Percentiles rank a stretch among this genome's conserved stretches.
Conservation (phyloP, 495 filamentous ascomycete genomes). For the Parathielavia appendiculata region DNA sequence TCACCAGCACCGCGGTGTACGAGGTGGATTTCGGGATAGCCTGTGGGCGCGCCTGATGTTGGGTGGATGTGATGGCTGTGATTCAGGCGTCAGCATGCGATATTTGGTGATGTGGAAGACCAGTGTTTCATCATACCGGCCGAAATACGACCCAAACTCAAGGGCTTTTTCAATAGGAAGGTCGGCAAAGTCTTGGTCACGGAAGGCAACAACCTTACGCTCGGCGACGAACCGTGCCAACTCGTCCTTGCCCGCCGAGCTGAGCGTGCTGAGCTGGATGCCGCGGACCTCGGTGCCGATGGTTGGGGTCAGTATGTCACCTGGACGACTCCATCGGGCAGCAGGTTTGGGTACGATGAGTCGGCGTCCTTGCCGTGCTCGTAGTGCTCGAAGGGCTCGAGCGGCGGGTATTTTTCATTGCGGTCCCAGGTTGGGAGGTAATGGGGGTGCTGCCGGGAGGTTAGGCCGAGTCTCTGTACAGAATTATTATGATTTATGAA, state of each 20-base stretch:
- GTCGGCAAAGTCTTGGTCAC: conserved; percentile 71
- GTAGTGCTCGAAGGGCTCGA: conserved; percentile 63
- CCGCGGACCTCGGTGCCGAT: conserved; percentile 75
- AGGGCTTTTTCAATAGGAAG: conserved; percentile 65
- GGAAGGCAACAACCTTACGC: conserved; percentile 75
- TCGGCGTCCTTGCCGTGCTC: conserved; percentile 74
- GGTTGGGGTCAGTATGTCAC: conserved; percentile 60
- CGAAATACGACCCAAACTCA: conserved; percentile 73
- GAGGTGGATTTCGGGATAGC: conserved; percentile 69
- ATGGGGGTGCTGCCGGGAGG: conserved; percentile 55
- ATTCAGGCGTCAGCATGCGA: neutral
- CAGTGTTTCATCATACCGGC: conserved; percentile 37
- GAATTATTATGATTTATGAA: too few species aligned
- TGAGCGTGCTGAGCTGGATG: conserved; percentile 67
- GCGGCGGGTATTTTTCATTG: conserved; percentile 55
- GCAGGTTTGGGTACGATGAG: conserved; percentile 59
- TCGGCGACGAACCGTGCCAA: conserved; percentile 73
- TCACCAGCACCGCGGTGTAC: conserved; percentile 69
- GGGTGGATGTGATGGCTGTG: conserved; percentile 70
- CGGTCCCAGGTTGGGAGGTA: conserved; percentile 73
- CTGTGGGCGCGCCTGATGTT: conserved; percentile 64
- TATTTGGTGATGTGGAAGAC: neutral
- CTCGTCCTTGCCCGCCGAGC: conserved; percentile 66
- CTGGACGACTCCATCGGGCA: conserved; percentile 43
- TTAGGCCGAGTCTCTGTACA: conserved; percentile 27